phyloP scores from a whole-genome alignment of 148 eudicot genomes.

The Silene latifolia region DNA sequence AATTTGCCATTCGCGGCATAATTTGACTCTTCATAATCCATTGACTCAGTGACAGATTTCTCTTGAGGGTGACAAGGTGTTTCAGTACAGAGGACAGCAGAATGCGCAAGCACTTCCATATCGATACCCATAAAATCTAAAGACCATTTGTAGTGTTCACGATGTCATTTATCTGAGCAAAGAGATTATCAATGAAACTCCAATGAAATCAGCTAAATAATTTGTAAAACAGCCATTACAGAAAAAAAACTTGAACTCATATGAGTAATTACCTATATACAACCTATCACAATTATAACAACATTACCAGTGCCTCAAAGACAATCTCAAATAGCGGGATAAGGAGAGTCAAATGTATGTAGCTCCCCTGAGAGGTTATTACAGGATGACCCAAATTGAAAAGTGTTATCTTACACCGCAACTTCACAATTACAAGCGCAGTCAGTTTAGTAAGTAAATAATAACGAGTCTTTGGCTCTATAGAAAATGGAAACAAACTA shows the following conservation, averaged over 20 bases:
- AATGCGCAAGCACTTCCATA: slow-evolving; percentile 73
- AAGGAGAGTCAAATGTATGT: no score
- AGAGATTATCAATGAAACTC: slow-evolving; percentile 1
- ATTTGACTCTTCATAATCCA: slow-evolving; percentile 40
- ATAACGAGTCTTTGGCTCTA: no score
- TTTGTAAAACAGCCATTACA: slow-evolving; percentile 3
- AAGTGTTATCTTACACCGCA: no score
- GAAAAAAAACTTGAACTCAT: background rate
- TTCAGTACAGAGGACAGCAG: slow-evolving; percentile 41
- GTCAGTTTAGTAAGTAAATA: no score
- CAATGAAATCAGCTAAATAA: background rate
- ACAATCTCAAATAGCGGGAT: no score
- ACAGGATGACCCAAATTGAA: no score
- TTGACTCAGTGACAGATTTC: slow-evolving; percentile 36
- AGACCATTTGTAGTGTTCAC: slow-evolving; percentile 29
- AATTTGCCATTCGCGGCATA: slow-evolving; percentile 31
- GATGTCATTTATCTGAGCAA: slow-evolving; percentile 14
- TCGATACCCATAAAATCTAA: slow-evolving; percentile 27
- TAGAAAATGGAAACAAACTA: no score
- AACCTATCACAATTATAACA: no score
- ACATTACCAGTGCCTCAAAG: no score
- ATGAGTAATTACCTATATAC: background rate
- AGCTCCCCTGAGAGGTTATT: no score
- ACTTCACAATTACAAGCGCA: no score
- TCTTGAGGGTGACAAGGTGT: slow-evolving; percentile 49